These are phyloP conservation scores for Wickerhamiella australiensis DNA, from an alignment of 805 yeast species.

Conservation along the genomic window DNA sequence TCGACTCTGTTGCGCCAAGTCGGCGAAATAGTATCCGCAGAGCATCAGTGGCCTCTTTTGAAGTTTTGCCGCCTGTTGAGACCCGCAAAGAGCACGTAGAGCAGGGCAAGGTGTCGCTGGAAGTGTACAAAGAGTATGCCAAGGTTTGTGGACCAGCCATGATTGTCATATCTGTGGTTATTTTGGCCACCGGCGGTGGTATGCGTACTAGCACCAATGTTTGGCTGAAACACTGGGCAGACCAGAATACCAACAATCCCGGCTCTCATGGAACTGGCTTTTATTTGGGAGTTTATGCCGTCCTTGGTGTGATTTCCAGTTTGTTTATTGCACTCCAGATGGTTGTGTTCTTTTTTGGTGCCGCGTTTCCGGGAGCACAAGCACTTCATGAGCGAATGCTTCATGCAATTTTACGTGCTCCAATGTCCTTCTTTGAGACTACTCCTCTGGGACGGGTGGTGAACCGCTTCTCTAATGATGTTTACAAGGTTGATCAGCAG, in stretches of 20 bases:
- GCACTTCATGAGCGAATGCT: conserved; percentile 64
- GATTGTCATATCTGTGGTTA: conserved; percentile 40
- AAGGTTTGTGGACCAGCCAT: conserved; percentile 77
- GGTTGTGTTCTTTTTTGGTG: conserved; percentile 30
- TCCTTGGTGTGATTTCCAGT: conserved; percentile 52
- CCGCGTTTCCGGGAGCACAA: conserved; percentile 66
- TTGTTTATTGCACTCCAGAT: conserved; percentile 50
- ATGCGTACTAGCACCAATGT: conserved; percentile 59
- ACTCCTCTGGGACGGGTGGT: conserved; percentile 88
- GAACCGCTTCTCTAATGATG: conserved; percentile 83
- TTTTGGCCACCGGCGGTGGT: conserved; percentile 36
- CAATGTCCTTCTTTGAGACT: conserved; percentile 90
- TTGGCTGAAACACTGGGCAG: conserved; percentile 98
- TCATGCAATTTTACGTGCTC: conserved; percentile 61
- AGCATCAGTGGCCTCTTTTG: conserved; percentile 53
- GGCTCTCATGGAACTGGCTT: conserved; percentile 45
- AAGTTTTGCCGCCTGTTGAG: conserved; percentile 23
- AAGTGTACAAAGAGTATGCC: conserved; percentile 70
- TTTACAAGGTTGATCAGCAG: conserved; percentile 77
- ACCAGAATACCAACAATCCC: conserved; percentile 58
- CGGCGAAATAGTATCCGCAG: conserved; percentile 34
- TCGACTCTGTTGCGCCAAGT: background rate
- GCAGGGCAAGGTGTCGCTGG: conserved; percentile 88
- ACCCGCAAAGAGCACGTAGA: conserved; percentile 61
- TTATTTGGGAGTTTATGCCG: conserved; percentile 65